Conservation (phyloP, 73 alveolate species). For the Paramecium tetraurelia region DNA sequence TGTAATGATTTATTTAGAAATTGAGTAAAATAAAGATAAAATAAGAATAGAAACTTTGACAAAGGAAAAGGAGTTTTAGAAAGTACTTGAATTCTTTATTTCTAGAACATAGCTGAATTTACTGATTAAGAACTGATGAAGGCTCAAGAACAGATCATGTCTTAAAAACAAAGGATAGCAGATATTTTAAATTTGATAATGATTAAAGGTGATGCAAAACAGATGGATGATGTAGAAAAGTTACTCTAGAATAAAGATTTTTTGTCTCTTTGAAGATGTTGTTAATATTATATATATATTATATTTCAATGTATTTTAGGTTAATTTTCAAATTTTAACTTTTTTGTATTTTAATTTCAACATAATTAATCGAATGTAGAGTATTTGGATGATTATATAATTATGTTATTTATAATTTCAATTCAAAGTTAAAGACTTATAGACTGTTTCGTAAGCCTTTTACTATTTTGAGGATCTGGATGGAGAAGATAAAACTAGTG, state of each 20-base stretch:
- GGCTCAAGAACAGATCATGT: not conserved
- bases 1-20: not conserved
- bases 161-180: not conserved
- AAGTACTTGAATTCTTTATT: not conserved
- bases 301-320: not conserved
- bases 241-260: not conserved
- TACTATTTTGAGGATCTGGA: slow-evolving; percentile 16
- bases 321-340: not conserved
- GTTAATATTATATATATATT: not conserved
- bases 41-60: not conserved
- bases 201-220: not conserved
- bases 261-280: not conserved
- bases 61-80: not conserved
- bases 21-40: not conserved
- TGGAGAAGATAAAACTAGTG: slow-evolving; percentile 48
- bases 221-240: not conserved
- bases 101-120: not conserved
- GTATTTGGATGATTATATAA: not conserved
- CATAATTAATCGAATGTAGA: not conserved
- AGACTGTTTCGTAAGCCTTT: not conserved
- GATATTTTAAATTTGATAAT: not conserved
- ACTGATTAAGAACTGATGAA: not conserved
- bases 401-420: not conserved
- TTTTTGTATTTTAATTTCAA: not conserved
- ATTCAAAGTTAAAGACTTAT: not conserved